A percentile compares a stretch with the other conserved stretches of the same genome.
phyloP scores from a whole-genome alignment of 495 filamentous ascomycete species.

The Penicillium cinerascens region DNA sequence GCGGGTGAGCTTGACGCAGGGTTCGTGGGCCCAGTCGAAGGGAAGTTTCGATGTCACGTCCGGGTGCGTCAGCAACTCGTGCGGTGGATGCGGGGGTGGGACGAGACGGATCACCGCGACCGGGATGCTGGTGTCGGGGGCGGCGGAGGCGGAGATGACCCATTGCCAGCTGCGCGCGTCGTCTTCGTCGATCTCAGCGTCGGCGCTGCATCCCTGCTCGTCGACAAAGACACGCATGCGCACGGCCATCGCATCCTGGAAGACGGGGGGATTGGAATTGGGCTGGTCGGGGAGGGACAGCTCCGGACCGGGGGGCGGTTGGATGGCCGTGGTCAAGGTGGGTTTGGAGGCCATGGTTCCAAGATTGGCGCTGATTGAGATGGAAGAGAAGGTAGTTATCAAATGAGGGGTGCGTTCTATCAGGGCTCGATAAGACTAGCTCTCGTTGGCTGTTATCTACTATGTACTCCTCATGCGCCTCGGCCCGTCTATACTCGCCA shows the following conservation, averaged over 20 bases:
- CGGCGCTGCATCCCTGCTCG: slow-evolving; percentile 66
- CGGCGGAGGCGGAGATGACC: slow-evolving; percentile 56
- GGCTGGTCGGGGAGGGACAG: slow-evolving; percentile 24
- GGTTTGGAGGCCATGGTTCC: slow-evolving; percentile 1
- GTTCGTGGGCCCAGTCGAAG: slow-evolving; percentile 48
- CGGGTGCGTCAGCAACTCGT: slow-evolving; percentile 39
- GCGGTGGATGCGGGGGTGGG: slow-evolving; percentile 66
- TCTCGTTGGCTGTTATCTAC: too few species aligned
- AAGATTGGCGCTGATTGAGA: neutral
- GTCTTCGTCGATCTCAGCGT: slow-evolving; percentile 74
- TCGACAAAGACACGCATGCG: slow-evolving; percentile 72
- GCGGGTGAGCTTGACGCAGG: slow-evolving; percentile 74
- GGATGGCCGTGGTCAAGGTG: slow-evolving; percentile 10
- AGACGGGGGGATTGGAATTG: slow-evolving; percentile 49
- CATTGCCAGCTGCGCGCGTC: slow-evolving; percentile 78
- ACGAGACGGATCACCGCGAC: slow-evolving; percentile 75
- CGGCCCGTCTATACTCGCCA: too few species aligned
- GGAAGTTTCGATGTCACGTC: neutral
- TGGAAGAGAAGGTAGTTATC: neutral
- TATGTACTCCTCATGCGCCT: too few species aligned
- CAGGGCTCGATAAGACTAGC: neutral
- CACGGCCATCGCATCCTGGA: slow-evolving; percentile 75
- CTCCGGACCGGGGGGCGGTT: slow-evolving; percentile 23
- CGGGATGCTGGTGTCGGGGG: neutral
- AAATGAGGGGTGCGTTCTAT: neutral